phyloP scores from a whole-genome alignment of 352 stramenopile species.

The Phytophthora tubulina region DNA sequence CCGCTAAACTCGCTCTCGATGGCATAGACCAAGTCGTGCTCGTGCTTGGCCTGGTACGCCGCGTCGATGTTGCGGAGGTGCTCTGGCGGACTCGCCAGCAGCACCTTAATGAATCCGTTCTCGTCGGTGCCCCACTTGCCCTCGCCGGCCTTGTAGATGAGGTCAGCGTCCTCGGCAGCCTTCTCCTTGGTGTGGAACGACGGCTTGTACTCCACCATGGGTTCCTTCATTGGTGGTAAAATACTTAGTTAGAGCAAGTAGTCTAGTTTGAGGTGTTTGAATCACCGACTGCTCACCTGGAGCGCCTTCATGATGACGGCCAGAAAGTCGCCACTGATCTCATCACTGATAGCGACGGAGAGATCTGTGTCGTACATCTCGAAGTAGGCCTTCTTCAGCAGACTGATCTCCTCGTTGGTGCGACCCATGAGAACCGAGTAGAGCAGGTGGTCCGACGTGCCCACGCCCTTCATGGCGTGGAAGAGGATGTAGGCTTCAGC shows the following conservation, averaged over 20 bases:
- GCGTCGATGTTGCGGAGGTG: constrained; percentile 69
- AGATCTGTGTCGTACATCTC: constrained; percentile 67
- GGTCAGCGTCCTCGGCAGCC: constrained; percentile 67
- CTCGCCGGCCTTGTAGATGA: constrained; percentile 80
- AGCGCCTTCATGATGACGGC: constrained; percentile 64
- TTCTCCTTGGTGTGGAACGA: constrained; percentile 74
- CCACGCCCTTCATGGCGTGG: constrained; percentile 64
- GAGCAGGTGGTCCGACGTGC: constrained; percentile 68
- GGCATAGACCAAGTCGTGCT: constrained; percentile 61
- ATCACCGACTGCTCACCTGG: constrained; percentile 30
- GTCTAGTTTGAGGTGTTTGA: neutral
- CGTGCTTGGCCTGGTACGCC: constrained; percentile 69
- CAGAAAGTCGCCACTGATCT: constrained; percentile 60
- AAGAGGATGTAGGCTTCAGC: constrained; percentile 72
- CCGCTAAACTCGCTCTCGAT: constrained; percentile 80
- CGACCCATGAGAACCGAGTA: constrained; percentile 69
- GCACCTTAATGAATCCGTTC: constrained; percentile 67
- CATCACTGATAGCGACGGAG: constrained; percentile 51
- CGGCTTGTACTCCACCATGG: constrained; percentile 51
- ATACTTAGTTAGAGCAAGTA: constrained; percentile 3
- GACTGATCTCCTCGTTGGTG: constrained; percentile 57
- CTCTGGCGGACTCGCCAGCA: constrained; percentile 67
- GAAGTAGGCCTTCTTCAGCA: constrained; percentile 68
- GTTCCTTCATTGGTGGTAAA: constrained; percentile 23
- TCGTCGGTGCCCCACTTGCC: constrained; percentile 85